phyloP scores from a whole-genome alignment of 2,329 filamentous ascomycete species.

The Ophiosphaerella narmari region DNA sequence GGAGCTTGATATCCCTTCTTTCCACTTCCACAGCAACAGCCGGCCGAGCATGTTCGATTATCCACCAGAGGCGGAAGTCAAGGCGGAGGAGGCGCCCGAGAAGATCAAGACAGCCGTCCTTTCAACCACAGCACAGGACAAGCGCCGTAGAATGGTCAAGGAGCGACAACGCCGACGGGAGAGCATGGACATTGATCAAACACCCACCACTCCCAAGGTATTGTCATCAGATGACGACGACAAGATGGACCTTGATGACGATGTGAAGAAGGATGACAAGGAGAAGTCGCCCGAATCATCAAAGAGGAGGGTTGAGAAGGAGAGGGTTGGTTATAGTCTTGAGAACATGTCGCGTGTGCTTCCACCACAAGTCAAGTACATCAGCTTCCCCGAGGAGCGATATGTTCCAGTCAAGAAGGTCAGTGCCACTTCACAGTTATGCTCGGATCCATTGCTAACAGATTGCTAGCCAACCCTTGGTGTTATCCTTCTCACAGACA shows the following conservation, averaged over 20 bases:
- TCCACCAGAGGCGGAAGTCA: slow-evolving; percentile 93
- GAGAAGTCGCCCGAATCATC: slow-evolving; percentile 57
- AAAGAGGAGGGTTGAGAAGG: slow-evolving; percentile 93
- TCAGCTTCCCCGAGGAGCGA: slow-evolving; percentile 86
- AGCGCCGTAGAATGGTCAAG: slow-evolving; percentile 91
- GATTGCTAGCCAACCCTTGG: slow-evolving; percentile 79
- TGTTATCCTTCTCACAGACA: slow-evolving; percentile 88
- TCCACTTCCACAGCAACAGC: slow-evolving; percentile 95
- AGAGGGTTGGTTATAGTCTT: slow-evolving; percentile 94
- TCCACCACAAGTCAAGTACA: slow-evolving; percentile 90
- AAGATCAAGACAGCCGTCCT: slow-evolving; percentile 94
- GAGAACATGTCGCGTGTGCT: slow-evolving; percentile 97
- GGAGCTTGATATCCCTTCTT: slow-evolving; percentile 87
- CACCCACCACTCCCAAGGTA: slow-evolving; percentile 73
- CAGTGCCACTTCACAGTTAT: slow-evolving; percentile 20
- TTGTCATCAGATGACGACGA: slow-evolving; percentile 61
- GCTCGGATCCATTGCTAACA: slow-evolving; percentile 20
- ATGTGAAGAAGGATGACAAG: slow-evolving; percentile 50
- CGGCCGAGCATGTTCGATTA: slow-evolving; percentile 97
- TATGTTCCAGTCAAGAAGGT: slow-evolving; percentile 95
- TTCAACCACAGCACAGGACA: slow-evolving; percentile 95
- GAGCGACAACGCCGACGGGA: slow-evolving; percentile 86
- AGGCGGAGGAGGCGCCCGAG: slow-evolving; percentile 89
- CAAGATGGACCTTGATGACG: slow-evolving; percentile 78
- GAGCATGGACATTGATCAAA: slow-evolving; percentile 92